These are phyloP conservation scores for Zarea fungicola DNA, from an alignment of 2,329 filamentous ascomycete species.

Conservation along the genomic window DNA sequence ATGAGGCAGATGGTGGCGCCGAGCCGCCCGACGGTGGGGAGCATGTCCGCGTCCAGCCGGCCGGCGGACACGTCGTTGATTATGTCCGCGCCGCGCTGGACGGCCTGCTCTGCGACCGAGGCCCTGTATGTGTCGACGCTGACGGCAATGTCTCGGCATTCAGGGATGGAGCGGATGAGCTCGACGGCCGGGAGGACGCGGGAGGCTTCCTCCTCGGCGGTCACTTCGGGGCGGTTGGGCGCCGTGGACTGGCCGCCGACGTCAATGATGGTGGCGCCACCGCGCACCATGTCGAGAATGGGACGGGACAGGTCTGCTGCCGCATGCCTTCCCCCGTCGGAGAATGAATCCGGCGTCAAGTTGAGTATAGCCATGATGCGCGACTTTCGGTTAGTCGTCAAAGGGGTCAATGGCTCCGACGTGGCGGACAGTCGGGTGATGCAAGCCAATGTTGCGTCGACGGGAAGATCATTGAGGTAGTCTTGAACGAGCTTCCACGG, in stretches of 20 bases:
- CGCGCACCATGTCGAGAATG: conserved; percentile 55
- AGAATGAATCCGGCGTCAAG: conserved; percentile 94
- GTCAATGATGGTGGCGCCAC: conserved; percentile 81
- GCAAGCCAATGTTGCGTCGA: conserved; percentile 48
- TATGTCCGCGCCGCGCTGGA: conserved; percentile 78
- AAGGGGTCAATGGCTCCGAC: conserved; percentile 51
- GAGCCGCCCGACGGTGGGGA: conserved; percentile 69
- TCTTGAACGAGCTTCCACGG: conserved; percentile 59
- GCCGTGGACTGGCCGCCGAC: conserved; percentile 91
- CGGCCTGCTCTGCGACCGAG: conserved; percentile 69
- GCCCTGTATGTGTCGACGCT: conserved; percentile 93
- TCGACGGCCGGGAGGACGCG: conserved; percentile 77
- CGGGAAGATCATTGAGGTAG: conserved; percentile 54
- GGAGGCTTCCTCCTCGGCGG: conserved; percentile 65
- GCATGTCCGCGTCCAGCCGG: conserved; percentile 71
- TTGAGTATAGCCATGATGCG: conserved; percentile 93
- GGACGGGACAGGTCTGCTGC: conserved; percentile 49
- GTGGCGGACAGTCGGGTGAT: conserved; percentile 49
- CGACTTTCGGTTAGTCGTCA: conserved; percentile 56
- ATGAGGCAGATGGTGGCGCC: conserved; percentile 78
- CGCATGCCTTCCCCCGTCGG: conserved; percentile 69
- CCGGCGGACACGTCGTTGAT: conserved; percentile 94
- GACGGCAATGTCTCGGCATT: conserved; percentile 61
- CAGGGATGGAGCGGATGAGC: conserved; percentile 62
- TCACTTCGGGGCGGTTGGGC: conserved; percentile 65